Evolutionary conservation across 352 stramenopile species (phyloP).

Genomic region (Thraustotheca clavata): DNA sequence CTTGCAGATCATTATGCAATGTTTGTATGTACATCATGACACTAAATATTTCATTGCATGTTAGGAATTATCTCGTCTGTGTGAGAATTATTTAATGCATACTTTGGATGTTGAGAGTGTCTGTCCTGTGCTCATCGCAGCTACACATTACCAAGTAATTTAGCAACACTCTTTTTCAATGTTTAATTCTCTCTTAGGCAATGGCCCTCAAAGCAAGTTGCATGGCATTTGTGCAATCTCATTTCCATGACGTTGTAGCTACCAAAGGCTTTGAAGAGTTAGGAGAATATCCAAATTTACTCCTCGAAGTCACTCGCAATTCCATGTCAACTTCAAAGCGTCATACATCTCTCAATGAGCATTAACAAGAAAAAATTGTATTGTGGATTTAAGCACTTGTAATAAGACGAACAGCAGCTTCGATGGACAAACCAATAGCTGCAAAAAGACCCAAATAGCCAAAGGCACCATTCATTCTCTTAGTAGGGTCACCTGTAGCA

Average conservation of each 20-base stretch:
- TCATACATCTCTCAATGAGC: neutral
- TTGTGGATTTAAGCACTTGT: conserved; percentile 23
- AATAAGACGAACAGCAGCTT: conserved; percentile 30
- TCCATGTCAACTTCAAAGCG: neutral
- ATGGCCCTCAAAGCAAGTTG: conserved; percentile 12
- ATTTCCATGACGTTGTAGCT: conserved; percentile 21
- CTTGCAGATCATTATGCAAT: conserved; percentile 20
- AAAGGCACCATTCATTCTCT: conserved; percentile 48
- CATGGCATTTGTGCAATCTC: conserved; percentile 10
- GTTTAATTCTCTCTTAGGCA: neutral
- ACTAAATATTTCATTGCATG: neutral
- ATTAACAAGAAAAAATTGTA: neutral
- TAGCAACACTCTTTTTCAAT: neutral
- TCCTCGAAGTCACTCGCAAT: conserved; percentile 20
- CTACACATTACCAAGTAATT: conserved; percentile 14
- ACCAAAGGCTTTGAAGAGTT: conserved; percentile 23
- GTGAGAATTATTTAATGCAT: conserved; percentile 13
- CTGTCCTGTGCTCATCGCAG: conserved; percentile 15
- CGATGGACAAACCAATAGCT: conserved; percentile 28
- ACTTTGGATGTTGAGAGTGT: conserved; percentile 16
- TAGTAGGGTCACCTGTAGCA: conserved; percentile 45
- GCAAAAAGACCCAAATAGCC: conserved; percentile 45
- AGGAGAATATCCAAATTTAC: conserved; percentile 10
- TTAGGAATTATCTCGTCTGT: conserved; percentile 6
- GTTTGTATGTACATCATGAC: neutral